Evolutionary conservation across 768 basidiomycete species (phyloP).

Genomic region (Trametes meyenii): DNA sequence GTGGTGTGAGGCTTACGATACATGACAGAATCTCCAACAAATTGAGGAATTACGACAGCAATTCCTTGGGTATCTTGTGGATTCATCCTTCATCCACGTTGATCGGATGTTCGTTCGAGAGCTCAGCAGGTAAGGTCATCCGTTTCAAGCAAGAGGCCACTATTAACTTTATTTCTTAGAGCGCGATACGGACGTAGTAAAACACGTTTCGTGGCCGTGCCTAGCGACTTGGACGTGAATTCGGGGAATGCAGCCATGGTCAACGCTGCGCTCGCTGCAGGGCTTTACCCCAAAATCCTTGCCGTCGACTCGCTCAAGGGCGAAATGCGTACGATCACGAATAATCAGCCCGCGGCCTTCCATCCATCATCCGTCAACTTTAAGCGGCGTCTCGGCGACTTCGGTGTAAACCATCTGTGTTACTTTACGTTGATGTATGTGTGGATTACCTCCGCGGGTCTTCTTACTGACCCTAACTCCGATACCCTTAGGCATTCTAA

Average conservation of each 20-base stretch:
- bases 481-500: slow-evolving; percentile 78
- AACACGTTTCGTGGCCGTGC: slow-evolving; percentile 76
- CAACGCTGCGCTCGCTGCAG: slow-evolving; percentile 81
- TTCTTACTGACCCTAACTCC: slow-evolving; percentile 12
- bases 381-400: slow-evolving; percentile 62
- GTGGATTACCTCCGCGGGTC: not conserved
- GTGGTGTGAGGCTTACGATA: not conserved
- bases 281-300: slow-evolving; percentile 90
- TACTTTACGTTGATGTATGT: slow-evolving; percentile 90
- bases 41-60: slow-evolving; percentile 97
- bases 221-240: slow-evolving; percentile 70
- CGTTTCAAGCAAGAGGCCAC: not conserved
- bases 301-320: slow-evolving; percentile 58
- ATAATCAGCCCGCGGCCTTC: slow-evolving; percentile 76
- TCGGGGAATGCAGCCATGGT: slow-evolving; percentile 66
- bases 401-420: slow-evolving; percentile 71
- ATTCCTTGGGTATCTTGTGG: slow-evolving; percentile 68
- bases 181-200: slow-evolving; percentile 74
- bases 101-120: slow-evolving; percentile 67
- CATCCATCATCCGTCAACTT: slow-evolving; percentile 96
- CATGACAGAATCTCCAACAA: slow-evolving; percentile 79
- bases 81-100: slow-evolving; percentile 81
- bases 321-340: slow-evolving; percentile 77
- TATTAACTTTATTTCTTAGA: slow-evolving; percentile 39
- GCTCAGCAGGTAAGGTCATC: slow-evolving; percentile 56